These are phyloP conservation scores for Eucalyptus paniculata DNA, from an alignment of 345 rosid genomes.

Conservation along the genomic window DNA sequence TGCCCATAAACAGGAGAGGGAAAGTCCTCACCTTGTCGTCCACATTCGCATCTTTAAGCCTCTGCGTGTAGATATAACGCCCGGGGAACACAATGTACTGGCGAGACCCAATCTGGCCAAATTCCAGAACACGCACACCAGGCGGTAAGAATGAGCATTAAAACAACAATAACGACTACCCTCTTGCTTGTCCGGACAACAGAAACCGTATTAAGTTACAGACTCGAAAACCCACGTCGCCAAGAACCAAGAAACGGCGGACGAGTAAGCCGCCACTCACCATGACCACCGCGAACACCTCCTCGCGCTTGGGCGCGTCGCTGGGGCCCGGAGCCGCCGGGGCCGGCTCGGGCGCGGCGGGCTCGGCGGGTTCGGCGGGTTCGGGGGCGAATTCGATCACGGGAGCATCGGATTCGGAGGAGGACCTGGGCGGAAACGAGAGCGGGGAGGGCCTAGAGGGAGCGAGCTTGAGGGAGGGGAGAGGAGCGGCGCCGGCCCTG, in stretches of 20 bases:
- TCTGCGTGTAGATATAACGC: conserved; percentile 56
- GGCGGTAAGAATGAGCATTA: not conserved
- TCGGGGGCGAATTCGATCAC: conserved; percentile 23
- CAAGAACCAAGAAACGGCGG: not conserved
- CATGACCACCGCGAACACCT: conserved; percentile 93
- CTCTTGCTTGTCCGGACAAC: not conserved
- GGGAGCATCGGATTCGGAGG: conserved; percentile 33
- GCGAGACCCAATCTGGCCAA: conserved; percentile 56
- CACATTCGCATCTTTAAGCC: conserved; percentile 84
- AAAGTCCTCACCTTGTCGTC: conserved; percentile 54
- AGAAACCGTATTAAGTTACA: not conserved
- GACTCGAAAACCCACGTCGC: not conserved
- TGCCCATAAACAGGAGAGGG: not conserved
- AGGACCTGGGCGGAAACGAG: conserved; percentile 19
- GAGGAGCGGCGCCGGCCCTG: not conserved
- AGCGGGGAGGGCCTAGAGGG: conserved; percentile 15
- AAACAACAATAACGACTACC: not conserved
- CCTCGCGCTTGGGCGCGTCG: conserved; percentile 61
- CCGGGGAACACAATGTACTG: conserved; percentile 96
- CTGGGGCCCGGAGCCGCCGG: not conserved
- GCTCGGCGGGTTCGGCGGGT: conserved; percentile 13
- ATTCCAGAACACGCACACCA: not conserved
- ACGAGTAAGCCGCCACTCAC: conserved; percentile 13
- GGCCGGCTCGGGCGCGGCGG: not conserved
- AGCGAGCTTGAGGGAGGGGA: not conserved